Conservation (phyloP, 2,329 filamentous ascomycete genomes). For the Penicillium sclerotiorum region DNA sequence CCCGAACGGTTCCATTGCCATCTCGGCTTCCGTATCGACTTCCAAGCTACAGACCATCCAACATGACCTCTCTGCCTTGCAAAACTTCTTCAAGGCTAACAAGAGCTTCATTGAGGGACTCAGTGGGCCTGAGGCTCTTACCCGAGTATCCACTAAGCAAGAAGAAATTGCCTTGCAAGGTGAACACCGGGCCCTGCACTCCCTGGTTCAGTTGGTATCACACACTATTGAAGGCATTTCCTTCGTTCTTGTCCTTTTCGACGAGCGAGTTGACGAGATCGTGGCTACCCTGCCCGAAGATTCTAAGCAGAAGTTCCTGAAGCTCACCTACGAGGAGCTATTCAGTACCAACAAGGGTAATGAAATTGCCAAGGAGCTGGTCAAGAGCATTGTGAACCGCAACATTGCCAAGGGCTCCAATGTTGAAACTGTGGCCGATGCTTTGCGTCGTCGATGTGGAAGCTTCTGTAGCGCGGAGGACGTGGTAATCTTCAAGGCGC, state of each 20-base stretch:
- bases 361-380: constrained; percentile 87
- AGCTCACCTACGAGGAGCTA: constrained; percentile 83
- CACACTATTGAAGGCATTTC: constrained; percentile 96
- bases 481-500: constrained; percentile 97
- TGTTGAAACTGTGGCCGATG: constrained; percentile 94
- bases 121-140: constrained; percentile 85
- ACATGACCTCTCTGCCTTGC: constrained; percentile 74
- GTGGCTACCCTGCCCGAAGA: constrained; percentile 72
- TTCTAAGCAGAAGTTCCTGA: constrained; percentile 68
- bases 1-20: constrained; percentile 62
- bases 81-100: constrained; percentile 84
- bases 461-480: constrained; percentile 98
- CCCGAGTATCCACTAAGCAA: constrained; percentile 75
- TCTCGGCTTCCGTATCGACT: constrained; percentile 68
- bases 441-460: constrained; percentile 86
- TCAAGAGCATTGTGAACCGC: constrained; percentile 96
- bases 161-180: constrained; percentile 91
- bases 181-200: constrained; percentile 89
- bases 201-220: constrained; percentile 79
- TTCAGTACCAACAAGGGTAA: constrained; percentile 80
- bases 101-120: constrained; percentile 89
- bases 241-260: constrained; percentile 91
- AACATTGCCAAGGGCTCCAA: constrained; percentile 97
- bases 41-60: constrained; percentile 76
- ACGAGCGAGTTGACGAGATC: constrained; percentile 89